Evolutionary conservation across 129 eudicot species (phyloP).

Genomic region (Heracleum sosnowskyi): DNA sequence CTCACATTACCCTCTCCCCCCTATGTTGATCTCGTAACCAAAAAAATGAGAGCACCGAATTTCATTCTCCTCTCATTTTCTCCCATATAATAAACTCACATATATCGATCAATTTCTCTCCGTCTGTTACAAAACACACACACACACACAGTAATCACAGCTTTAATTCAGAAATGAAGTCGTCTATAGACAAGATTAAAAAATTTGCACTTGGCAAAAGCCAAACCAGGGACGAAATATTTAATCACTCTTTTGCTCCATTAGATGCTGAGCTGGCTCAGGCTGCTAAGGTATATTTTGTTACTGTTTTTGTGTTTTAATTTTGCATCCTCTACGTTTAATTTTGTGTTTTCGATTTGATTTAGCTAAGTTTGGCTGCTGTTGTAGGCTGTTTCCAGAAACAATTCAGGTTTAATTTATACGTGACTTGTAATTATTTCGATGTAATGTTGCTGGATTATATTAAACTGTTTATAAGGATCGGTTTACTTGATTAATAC

Average conservation of each 20-base stretch:
- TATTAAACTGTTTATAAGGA: not conserved
- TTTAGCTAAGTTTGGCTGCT: not conserved
- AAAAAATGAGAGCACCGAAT: not conserved
- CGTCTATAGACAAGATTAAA: constrained; percentile 59
- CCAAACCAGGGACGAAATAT: constrained; percentile 45
- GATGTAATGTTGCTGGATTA: not conserved
- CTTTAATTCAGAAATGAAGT: constrained; percentile 40
- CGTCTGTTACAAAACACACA: not conserved
- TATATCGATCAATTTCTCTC: too few relatives aligned
- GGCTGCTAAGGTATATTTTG: constrained; percentile 64
- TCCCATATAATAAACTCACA: not conserved
- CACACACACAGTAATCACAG: not conserved
- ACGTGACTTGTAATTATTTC: not conserved
- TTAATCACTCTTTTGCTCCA: constrained; percentile 37
- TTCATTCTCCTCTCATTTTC: not conserved
- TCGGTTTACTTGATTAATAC: too few relatives aligned
- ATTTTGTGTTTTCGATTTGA: not conserved
- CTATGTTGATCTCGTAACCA: not conserved
- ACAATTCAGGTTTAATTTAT: not conserved
- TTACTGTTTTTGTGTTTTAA: not conserved
- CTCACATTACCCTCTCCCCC: not conserved
- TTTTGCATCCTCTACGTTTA: constrained; percentile 1
- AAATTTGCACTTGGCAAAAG: constrained; percentile 49
- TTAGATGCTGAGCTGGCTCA: constrained; percentile 57
- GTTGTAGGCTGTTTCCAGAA: not conserved